Conservation (phyloP, 768 basidiomycete species). For the Cystobasidium tubakii region DNA sequence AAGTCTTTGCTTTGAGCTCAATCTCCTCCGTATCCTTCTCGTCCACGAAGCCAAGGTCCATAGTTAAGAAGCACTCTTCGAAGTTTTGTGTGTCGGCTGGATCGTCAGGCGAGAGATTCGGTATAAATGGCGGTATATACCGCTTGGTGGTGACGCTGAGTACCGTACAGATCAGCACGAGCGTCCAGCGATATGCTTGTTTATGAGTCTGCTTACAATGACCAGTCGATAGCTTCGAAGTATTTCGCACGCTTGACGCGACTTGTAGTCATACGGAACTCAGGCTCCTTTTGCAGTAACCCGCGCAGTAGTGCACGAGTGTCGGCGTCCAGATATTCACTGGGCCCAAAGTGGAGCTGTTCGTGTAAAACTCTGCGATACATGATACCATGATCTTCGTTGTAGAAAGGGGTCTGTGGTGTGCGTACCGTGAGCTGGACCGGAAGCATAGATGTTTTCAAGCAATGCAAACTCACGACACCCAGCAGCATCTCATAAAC, state of each 20-base stretch:
- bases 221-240: constrained; percentile 76
- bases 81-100: constrained; percentile 97
- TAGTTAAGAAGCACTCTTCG: constrained; percentile 91
- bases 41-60: constrained; percentile 78
- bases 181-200: constrained; percentile 38
- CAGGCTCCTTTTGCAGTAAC: constrained; percentile 88
- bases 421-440: constrained; percentile 20
- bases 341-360: constrained; percentile 78
- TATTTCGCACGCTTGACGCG: constrained; percentile 90
- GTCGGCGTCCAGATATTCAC: constrained; percentile 71
- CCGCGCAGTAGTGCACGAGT: constrained; percentile 93
- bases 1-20: constrained; percentile 41
- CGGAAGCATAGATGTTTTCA: background rate
- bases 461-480: constrained; percentile 58
- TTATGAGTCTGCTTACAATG: constrained; percentile 47
- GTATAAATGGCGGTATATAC: constrained; percentile 74
- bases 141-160: constrained; percentile 74
- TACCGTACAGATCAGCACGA: constrained; percentile 50
- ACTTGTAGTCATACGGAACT: constrained; percentile 81
- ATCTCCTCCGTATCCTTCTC: constrained; percentile 58
- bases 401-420: constrained; percentile 79
- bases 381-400: constrained; percentile 89
- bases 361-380: constrained; percentile 87
- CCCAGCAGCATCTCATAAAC: constrained; percentile 95
- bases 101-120: constrained; percentile 77